Evolutionary conservation across 495 filamentous ascomycete species (phyloP), one percentile per base, ranked within the genome.

Genomic region (Penicillium parvum): DNA sequence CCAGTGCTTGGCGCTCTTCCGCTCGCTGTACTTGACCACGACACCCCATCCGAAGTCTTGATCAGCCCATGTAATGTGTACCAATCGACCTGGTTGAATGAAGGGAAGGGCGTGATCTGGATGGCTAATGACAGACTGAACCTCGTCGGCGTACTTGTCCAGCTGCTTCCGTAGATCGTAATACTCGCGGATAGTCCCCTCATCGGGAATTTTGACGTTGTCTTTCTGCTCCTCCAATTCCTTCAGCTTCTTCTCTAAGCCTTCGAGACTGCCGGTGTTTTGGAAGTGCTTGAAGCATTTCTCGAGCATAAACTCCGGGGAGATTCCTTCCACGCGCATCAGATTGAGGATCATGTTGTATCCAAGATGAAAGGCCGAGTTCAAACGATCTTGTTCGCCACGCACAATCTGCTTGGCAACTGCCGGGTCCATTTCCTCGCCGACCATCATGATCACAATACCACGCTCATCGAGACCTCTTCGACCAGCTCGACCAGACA

Each of bases 401-500:
- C 91, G 86, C 19, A 98, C 92, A 45, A 98, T 96, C 36, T 86
- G 83, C 64, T 92, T 92, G 18, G 92, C 92, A 40, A 85, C 77
- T 1, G 83, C 81, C n/a, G 92, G 94, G 48, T 97, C 94, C 77
- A 98, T 94, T 67, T 90, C 86, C 57, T 90, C 86, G 47, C 94
- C 86, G 37, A 98, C 81, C 92, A 98, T 98, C 86, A 98, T 95
- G 58, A 98, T 98, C 53, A 97, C 92, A 58, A 98, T 95, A 77
- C 92, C 92, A 41, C 92, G 85, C 36, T 96, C 92, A 69, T 98
- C 92, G 40, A 98, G 84, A 68, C 92, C 92, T 78, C 92, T 79
- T 74, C 92, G 85, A 52, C 92, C 92, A 15, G 92, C 92, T 61
- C 92, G 83, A 44, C 92, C 92, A 18, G 92, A 95, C 92, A 98